These are phyloP conservation scores for Monascus ruber DNA, from an alignment of 2,329 filamentous ascomycete genomes.

Conservation along the genomic window DNA sequence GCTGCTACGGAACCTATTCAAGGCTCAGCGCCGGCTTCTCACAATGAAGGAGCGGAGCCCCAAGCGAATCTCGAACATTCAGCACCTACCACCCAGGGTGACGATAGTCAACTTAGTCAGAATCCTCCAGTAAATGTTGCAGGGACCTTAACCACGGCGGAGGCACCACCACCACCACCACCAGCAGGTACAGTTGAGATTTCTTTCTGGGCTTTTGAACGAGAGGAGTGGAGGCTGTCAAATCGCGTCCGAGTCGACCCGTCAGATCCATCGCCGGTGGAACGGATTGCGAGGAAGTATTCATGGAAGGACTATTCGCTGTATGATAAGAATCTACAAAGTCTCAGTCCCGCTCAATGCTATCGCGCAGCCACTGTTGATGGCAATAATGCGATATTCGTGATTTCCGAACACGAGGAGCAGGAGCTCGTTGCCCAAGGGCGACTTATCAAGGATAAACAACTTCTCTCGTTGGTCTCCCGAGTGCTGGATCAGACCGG, in stretches of 20 bases:
- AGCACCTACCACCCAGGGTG: background rate
- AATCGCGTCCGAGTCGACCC: slow-evolving; percentile 4
- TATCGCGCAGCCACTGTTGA: slow-evolving; percentile 3
- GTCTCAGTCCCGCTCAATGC: slow-evolving; percentile 4
- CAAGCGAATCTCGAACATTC: background rate
- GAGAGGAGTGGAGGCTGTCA: slow-evolving; percentile 5
- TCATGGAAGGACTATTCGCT: slow-evolving; percentile 6
- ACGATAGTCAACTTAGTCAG: background rate
- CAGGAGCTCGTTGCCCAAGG: background rate
- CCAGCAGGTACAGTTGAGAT: too few relatives aligned
- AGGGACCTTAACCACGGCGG: background rate
- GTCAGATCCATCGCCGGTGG: slow-evolving; percentile 4
- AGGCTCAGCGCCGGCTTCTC: background rate
- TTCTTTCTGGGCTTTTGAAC: slow-evolving; percentile 6
- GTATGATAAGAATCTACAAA: slow-evolving; percentile 5
- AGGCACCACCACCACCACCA: background rate
- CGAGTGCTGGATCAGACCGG: background rate
- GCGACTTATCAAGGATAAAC: background rate
- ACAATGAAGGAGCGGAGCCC: background rate
- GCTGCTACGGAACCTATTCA: background rate
- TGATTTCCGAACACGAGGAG: background rate
- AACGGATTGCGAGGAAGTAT: slow-evolving; percentile 7
- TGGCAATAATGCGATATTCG: slow-evolving; percentile 1
- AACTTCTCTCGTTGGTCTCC: background rate
- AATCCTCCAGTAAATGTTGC: background rate